A percentile compares a stretch with the other conserved stretches of the same genome.
Evolutionary conservation across 768 basidiomycete species (phyloP).

Genomic region (Nevesoporus exiguus): DNA sequence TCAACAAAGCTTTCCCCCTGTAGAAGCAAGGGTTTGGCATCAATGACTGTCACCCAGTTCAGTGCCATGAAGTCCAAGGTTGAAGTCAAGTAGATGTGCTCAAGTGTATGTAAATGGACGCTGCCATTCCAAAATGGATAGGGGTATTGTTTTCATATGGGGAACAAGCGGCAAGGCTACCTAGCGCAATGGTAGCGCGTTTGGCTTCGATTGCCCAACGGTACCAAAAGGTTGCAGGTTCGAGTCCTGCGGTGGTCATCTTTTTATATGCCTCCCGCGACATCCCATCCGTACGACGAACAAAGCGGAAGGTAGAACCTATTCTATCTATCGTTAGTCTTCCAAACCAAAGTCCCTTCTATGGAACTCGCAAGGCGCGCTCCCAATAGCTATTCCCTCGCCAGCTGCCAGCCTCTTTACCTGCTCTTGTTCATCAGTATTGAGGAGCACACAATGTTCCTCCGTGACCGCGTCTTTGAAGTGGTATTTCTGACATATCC

Average conservation of each 20-base stretch:
- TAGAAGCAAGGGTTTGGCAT: conserved; percentile 56
- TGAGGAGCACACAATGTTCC: conserved; percentile 48
- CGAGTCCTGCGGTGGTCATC: conserved; percentile 91
- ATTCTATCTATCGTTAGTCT: background rate
- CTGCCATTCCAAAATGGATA: background rate
- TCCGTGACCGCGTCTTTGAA: conserved; percentile 57
- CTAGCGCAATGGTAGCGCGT: conserved; percentile 95
- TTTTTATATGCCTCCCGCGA: background rate
- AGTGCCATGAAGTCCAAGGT: conserved; percentile 54
- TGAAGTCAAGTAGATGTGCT: background rate
- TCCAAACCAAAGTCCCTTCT: conserved; percentile 16
- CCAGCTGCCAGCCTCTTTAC: conserved; percentile 32
- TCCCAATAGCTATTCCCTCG: conserved; percentile 57
- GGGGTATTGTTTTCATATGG: background rate
- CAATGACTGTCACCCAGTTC: conserved; percentile 71
- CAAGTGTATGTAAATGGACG: background rate
- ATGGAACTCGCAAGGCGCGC: conserved; percentile 62
- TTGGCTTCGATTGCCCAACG: conserved; percentile 81
- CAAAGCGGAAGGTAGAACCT: background rate
- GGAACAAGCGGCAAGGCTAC: conserved; percentile 42
- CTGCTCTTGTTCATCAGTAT: conserved; percentile 34
- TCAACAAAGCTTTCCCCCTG: conserved; percentile 59
- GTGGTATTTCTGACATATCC: conserved; percentile 63
- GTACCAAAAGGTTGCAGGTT: conserved; percentile 95
- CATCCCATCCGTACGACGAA: background rate